Percentiles rank a stretch among this genome's conserved stretches.
These are phyloP conservation scores for Boletellus ananas DNA, from an alignment of 768 basidiomycete genomes.

Conservation along the genomic window DNA sequence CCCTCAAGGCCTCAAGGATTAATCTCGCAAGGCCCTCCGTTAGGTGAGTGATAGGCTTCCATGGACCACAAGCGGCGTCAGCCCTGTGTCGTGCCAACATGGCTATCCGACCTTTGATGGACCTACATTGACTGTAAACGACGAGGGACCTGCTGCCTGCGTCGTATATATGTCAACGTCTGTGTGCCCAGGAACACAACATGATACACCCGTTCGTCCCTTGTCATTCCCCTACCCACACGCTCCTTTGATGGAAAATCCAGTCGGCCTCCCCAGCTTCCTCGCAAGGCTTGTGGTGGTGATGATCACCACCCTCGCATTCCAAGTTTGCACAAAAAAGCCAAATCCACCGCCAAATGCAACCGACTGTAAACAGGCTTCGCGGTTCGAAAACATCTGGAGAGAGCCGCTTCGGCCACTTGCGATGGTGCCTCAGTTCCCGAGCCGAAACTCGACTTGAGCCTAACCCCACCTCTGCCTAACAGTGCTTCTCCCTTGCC, in stretches of 20 bases:
- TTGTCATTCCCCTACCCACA: background rate
- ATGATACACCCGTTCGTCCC: background rate
- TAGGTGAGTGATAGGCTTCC: no score
- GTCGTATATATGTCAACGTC: background rate
- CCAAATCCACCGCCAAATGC: conserved; percentile 6
- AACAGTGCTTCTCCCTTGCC: background rate
- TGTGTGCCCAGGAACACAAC: background rate
- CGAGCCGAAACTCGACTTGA: no score
- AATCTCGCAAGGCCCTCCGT: no score
- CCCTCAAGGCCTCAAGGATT: no score
- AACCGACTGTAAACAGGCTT: background rate
- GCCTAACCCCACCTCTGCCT: background rate
- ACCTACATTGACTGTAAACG: background rate
- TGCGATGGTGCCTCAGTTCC: background rate
- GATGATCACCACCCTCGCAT: background rate
- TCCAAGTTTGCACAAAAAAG: conserved; percentile 3
- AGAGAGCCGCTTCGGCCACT: conserved; percentile 1
- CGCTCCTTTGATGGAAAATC: background rate
- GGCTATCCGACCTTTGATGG: background rate
- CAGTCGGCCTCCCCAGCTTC: background rate
- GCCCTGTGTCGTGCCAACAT: background rate
- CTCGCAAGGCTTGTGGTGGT: conserved; percentile 2
- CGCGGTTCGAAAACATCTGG: background rate
- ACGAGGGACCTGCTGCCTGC: background rate
- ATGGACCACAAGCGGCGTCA: no score